phyloP scores from a whole-genome alignment of 352 stramenopile genomes.

The Globisporangium abappressorium region DNA sequence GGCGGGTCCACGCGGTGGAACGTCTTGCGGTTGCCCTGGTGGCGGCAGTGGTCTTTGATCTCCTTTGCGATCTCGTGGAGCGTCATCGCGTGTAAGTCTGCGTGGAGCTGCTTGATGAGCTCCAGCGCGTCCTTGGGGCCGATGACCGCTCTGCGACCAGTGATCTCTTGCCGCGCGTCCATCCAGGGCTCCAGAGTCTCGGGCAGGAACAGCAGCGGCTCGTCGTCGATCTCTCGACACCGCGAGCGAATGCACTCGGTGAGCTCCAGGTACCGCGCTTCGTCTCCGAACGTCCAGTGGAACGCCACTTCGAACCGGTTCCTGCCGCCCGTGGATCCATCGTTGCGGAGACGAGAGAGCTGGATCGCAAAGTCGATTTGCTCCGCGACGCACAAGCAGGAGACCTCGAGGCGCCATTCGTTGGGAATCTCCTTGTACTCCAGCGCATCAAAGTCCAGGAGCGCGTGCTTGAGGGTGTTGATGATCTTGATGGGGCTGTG shows the following conservation, averaged over 20 bases:
- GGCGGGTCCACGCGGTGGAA: slow-evolving; percentile 44
- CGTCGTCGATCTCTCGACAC: slow-evolving; percentile 55
- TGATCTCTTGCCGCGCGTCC: slow-evolving; percentile 47
- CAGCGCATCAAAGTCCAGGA: slow-evolving; percentile 31
- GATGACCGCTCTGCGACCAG: slow-evolving; percentile 44
- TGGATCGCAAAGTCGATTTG: slow-evolving; percentile 58
- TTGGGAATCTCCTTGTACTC: slow-evolving; percentile 24
- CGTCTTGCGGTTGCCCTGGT: slow-evolving; percentile 58
- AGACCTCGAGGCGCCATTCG: slow-evolving; percentile 43
- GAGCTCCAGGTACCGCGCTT: slow-evolving; percentile 51
- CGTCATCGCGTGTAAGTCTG: slow-evolving; percentile 50
- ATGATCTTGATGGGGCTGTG: slow-evolving; percentile 41
- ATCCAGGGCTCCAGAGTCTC: slow-evolving; percentile 58
- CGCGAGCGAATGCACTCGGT: slow-evolving; percentile 47
- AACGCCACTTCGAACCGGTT: slow-evolving; percentile 59
- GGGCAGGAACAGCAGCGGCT: slow-evolving; percentile 42
- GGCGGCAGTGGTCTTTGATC: slow-evolving; percentile 72
- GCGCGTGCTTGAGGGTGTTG: slow-evolving; percentile 30
- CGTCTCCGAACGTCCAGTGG: slow-evolving; percentile 38
- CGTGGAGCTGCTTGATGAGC: slow-evolving; percentile 62
- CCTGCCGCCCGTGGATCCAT: neutral
- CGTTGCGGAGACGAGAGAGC: slow-evolving; percentile 36
- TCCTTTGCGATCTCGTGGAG: slow-evolving; percentile 61
- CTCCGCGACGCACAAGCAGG: slow-evolving; percentile 63
- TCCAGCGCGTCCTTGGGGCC: slow-evolving; percentile 38